Evolutionary conservation across 805 yeast species (phyloP), one percentile per base, ranked within the genome.

Genomic region (Barnettozyma sp.): DNA sequence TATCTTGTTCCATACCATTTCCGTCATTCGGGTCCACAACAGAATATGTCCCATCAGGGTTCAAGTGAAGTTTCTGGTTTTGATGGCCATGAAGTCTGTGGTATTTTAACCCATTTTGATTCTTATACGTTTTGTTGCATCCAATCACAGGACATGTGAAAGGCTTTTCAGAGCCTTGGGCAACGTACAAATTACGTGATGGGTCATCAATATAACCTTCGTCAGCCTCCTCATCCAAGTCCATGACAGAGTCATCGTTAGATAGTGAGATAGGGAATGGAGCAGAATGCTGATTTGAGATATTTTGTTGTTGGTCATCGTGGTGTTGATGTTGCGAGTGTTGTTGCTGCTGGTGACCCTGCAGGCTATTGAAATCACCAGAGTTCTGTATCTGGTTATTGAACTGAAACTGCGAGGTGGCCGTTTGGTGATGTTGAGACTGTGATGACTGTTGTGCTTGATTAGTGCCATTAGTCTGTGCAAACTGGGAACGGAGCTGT

Each of bases 71-170:
- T 24, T 85, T 86, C 62, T 90, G 98, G 56, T 90, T 88, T 61
- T 88, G 97, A 62, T 90, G 98, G 26, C 98, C 98, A 59, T 90
- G 98, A 39, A 82, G 66, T 46, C 95, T 73, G 62, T 92, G 98
- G 61, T 92, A 92, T 60, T 92, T 92, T 55, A 92, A 70, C 13
- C 98, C 98, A 56, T 92, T 92, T 63, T 92, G 98, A 60, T 92
- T 92, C 65, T 92, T 92, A 61, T 92, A 92, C 20, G 90, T 88
- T 67, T 92, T 92, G 50, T 88, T 97, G 62, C 98, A 92, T 7
- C 98, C 98, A 53, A 87, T 83, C 29, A 92, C 98, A 1, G 97
- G 98, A 65, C 98, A 92, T 58, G 82, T 87, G 66, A 81, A 92
- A 21, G 98, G 98, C 59, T 92, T 80, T 57, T 86, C 83, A 49